phyloP scores from a whole-genome alignment of 129 eudicot species.

The Helianthus tuberosus region DNA sequence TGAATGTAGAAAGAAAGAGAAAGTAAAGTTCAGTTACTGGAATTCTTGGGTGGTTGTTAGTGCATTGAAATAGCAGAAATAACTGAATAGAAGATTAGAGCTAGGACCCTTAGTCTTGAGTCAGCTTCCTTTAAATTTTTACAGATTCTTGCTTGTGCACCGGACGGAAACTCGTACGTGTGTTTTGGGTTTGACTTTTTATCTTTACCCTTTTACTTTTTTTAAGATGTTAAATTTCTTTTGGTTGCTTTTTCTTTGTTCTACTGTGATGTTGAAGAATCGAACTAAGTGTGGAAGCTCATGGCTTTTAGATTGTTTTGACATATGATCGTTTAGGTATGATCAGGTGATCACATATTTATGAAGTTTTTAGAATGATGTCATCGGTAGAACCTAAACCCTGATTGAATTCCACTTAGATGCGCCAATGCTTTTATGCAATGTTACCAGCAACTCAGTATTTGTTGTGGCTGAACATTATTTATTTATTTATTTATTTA shows the following conservation, averaged over 20 bases:
- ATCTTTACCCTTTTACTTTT: no score
- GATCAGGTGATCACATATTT: not conserved
- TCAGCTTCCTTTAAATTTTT: conserved; percentile 7
- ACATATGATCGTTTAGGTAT: not conserved
- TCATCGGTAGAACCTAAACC: not conserved
- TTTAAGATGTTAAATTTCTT: not conserved
- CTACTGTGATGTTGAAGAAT: not conserved
- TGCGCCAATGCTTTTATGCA: not conserved
- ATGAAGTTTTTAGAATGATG: not conserved
- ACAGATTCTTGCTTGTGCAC: not conserved
- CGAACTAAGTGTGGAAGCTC: not conserved
- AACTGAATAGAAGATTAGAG: not conserved
- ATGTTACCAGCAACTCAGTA: not conserved
- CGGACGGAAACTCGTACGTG: not conserved
- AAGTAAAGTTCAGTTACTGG: conserved; percentile 13
- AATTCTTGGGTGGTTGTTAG: not conserved
- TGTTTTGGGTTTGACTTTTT: no score
- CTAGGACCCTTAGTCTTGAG: conserved; percentile 10
- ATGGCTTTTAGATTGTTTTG: not conserved
- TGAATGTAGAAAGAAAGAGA: no score
- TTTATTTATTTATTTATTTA: no score
- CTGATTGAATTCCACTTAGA: not conserved
- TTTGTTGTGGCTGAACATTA: not conserved
- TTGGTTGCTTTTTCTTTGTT: not conserved
- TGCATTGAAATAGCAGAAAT: no score